These are phyloP conservation scores for Linum usitatissimum DNA, from an alignment of 345 rosid genomes.

Conservation along the genomic window DNA sequence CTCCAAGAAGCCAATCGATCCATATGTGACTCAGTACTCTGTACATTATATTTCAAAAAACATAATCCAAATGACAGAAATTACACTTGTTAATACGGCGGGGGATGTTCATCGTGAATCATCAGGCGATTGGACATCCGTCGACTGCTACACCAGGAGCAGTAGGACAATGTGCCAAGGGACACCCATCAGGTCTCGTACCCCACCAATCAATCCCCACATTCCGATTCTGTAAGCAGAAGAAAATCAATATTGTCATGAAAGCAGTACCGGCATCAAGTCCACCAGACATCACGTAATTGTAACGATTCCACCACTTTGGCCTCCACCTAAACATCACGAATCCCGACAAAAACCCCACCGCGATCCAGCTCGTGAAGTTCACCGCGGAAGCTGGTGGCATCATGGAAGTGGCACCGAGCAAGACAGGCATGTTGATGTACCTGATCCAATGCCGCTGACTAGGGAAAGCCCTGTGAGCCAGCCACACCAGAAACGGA, in stretches of 20 bases:
- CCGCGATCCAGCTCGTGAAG: constrained; percentile 55
- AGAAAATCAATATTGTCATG: constrained; percentile 44
- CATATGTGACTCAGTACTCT: not conserved
- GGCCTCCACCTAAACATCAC: constrained; percentile 38
- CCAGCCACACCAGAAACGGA: constrained; percentile 54
- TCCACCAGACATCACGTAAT: constrained; percentile 59
- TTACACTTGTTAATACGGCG: too few relatives aligned
- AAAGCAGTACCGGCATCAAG: constrained; percentile 77
- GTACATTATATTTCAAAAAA: not conserved
- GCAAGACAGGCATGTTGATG: constrained; percentile 56
- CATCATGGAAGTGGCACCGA: constrained; percentile 62
- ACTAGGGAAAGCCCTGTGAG: constrained; percentile 48
- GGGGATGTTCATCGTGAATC: too few relatives aligned
- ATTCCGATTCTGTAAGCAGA: constrained; percentile 32
- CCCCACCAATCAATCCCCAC: constrained; percentile 68
- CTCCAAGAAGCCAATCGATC: not conserved
- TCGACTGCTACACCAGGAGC: constrained; percentile 37
- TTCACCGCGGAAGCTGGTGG: constrained; percentile 70
- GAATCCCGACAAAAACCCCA: constrained; percentile 47
- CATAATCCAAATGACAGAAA: not conserved
- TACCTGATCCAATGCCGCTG: constrained; percentile 37
- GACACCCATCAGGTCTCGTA: constrained; percentile 42
- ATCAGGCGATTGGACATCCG: constrained; percentile 48
- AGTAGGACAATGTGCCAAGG: constrained; percentile 59
- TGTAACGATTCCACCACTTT: constrained; percentile 53